Base-by-base conservation (phyloP, 306 rosid genomes). In the Ochetophila trinervis region DNA sequence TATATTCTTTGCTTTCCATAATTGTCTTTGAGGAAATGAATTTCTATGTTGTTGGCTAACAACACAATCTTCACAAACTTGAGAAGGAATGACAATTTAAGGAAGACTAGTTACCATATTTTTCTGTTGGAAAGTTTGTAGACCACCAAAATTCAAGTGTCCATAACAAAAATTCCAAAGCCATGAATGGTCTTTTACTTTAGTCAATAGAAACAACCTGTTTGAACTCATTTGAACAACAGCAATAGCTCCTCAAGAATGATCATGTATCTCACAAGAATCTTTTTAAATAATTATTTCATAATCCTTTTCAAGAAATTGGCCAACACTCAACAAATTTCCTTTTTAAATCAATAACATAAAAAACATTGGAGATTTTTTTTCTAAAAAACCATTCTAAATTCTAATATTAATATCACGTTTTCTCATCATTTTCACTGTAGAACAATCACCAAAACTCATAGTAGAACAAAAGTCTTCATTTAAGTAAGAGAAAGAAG, bases 51-150 rank as follows among this genome's bases (percentile, higher is more conserved):
- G 60, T 36, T 60, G 49, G 4, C 56, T 6, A 18, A 56, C 57
- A 40, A 57, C 34, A 52, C 67, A 60, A 7, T 51, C 74, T 20
- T 49, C 60, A 37, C 68, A 53, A 6, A 70, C 15, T 42, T 50
- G 0, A 5, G 42, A 15, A 12, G 62, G 50, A 23, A 9, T 9
- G 0, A 2, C 0, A 62, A 52, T 16, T n/a, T 40, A 4, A 11
- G 68, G 17, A 51, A 63, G 27, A 9, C 60, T 7, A 2, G 12
- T 5, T 23, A 60, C 67, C 59, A 59, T 48, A 0, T 69, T 35
- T 12, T 37, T 70, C 1, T 50, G 8, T 3, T 34, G 16, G 4
- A 53, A 5, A 0, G 20, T 70, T 1, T 51, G 49, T 15, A 60
- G 36, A 0, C 67, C 47, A 3, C 20, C 15, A 53, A 56, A 27